phyloP scores from a whole-genome alignment of 2,329 filamentous ascomycete genomes.

The Dothidotthia symphoricarpi region DNA sequence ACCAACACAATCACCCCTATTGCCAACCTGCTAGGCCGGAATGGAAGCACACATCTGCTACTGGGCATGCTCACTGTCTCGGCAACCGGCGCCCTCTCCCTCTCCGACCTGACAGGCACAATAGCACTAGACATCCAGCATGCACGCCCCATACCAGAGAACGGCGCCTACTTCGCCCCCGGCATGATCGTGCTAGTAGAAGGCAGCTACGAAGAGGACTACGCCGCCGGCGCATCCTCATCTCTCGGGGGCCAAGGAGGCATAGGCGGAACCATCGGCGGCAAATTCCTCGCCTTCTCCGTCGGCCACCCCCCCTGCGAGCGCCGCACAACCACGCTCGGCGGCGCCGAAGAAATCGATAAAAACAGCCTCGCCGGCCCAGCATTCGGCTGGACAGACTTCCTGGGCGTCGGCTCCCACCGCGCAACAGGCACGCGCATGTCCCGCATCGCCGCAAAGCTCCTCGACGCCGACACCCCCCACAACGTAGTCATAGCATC shows the following conservation, averaged over 20 bases:
- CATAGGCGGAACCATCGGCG: constrained; percentile 87
- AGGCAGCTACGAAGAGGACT: constrained; percentile 94
- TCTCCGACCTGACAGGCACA: constrained; percentile 84
- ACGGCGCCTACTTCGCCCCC: constrained; percentile 87
- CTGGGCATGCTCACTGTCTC: constrained; percentile 78
- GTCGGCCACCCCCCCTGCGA: constrained; percentile 91
- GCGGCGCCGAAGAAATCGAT: constrained; percentile 56
- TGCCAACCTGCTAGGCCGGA: constrained; percentile 70
- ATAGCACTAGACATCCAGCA: constrained; percentile 81
- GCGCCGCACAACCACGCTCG: constrained; percentile 74
- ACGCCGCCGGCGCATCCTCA: constrained; percentile 59
- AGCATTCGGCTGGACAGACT: constrained; percentile 92
- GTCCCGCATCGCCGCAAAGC: constrained; percentile 71
- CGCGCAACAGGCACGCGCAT: constrained; percentile 79
- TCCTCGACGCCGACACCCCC: constrained; percentile 51
- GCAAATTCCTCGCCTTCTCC: constrained; percentile 85
- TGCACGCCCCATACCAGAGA: constrained; percentile 76
- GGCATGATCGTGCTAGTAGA: constrained; percentile 96
- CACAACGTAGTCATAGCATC: constrained; percentile 72
- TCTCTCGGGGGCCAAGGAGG: constrained; percentile 72
- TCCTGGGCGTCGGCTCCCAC: constrained; percentile 86
- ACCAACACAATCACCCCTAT: constrained; percentile 87
- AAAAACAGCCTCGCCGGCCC: constrained; percentile 40
- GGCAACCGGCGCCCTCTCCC: constrained; percentile 75
- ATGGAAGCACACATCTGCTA: constrained; percentile 79